Percentiles rank a stretch among this genome's conserved stretches.
These are phyloP conservation scores for Beauveria varroae DNA, from an alignment of 2,329 filamentous ascomycete species.

Conservation along the genomic window DNA sequence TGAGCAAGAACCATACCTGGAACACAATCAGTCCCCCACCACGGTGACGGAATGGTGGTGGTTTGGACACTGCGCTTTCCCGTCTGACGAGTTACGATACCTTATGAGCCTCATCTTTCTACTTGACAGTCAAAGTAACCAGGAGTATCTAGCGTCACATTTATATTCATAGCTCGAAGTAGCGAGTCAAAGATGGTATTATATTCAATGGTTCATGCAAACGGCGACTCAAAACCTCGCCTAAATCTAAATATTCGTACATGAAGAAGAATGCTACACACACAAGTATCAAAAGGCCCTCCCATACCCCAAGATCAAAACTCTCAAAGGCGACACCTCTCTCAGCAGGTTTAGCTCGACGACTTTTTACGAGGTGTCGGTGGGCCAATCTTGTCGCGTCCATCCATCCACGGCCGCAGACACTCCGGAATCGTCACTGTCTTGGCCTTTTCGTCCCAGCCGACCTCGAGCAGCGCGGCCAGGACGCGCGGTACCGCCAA, in stretches of 20 bases:
- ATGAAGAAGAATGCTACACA: background rate
- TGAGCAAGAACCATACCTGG: conserved; percentile 50
- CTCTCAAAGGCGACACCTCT: background rate
- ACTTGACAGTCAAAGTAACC: background rate
- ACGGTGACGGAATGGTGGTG: background rate
- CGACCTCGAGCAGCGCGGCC: conserved; percentile 82
- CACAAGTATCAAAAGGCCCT: background rate
- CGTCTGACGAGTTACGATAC: background rate
- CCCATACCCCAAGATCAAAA: background rate
- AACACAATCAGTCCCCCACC: conserved; percentile 30
- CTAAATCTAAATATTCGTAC: conserved; percentile 1
- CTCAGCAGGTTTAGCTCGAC: background rate
- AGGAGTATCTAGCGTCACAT: background rate
- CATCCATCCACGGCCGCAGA: conserved; percentile 78
- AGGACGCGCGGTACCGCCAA: conserved; percentile 84
- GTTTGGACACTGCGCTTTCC: background rate
- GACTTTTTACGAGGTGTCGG: background rate
- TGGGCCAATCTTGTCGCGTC: conserved; percentile 53
- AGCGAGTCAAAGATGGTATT: background rate
- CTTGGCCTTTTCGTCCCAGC: conserved; percentile 66
- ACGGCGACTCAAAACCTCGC: background rate
- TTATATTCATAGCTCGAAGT: background rate
- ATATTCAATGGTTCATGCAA: background rate
- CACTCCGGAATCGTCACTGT: conserved; percentile 71
- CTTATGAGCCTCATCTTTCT: background rate